Base-by-base conservation (phyloP, 345 rosid genomes). In the Kernera saxatilis region DNA sequence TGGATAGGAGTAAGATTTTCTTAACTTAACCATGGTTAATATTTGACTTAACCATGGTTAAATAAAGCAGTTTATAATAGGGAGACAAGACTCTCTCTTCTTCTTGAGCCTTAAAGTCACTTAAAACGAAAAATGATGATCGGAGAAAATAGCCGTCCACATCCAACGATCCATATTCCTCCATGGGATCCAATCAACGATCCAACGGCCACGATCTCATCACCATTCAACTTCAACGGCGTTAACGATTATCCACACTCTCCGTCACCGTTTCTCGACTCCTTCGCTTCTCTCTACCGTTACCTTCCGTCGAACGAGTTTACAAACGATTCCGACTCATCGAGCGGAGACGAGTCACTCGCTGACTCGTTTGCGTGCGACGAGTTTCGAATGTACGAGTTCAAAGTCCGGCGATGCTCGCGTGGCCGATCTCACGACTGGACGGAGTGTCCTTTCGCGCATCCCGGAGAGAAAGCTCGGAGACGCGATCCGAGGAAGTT, bases 361-460 rank as follows among this genome's bases (percentile, higher is more conserved):
- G 54, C 75, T 69, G 30, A 77, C 80, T 88, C 86, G 2, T 83
- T 79, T 44, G 71, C 87, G 1, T 87, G 91, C 72, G 93, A 88
- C 22, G 80, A 84, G 52, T 88, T 88, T 58, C 86, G 84, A 50
- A 86, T 88, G 79, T 88, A 86, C 73, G 88, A 78, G 56, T 88
- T 86, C 73, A 88, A 88, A 36, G 83, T 88, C 5, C 71, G 85
- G 27, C 73, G 82, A 35, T 88, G 94, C 57, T 69, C 84, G 0
- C 82, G 91, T 12, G 85, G 84, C 2, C 41, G 87, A 73, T 83
- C 91, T 8, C 94, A 88, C 60, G 94, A 88, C 74, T 88, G 91
- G 93, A 84, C 91, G 0, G 91, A 86, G 74, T 88, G 93, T 26
- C 93, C 93, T 5, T 88, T 79, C 69, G 93, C 84, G 0, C 90